Evolutionary conservation across 495 filamentous ascomycete species (phyloP).

Genomic region (Pseudoneurospora amorphoporcata): DNA sequence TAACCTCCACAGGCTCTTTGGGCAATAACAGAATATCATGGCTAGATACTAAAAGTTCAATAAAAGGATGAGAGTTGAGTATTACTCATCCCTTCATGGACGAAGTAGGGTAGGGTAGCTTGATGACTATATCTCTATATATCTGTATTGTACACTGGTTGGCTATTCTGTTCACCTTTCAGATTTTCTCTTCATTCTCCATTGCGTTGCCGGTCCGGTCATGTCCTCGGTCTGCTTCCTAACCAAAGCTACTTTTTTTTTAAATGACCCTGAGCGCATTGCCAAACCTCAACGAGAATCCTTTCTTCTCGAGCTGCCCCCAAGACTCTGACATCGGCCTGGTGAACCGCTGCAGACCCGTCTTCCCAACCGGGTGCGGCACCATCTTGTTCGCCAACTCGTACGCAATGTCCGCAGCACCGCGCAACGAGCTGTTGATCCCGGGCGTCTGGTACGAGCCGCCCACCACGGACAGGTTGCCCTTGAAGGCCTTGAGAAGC

Average conservation of each 20-base stretch:
- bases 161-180: not conserved
- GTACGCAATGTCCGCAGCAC: conserved; percentile 26
- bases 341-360: conserved; percentile 25
- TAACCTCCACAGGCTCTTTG: not conserved
- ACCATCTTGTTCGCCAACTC: conserved; percentile 10
- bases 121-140: not conserved
- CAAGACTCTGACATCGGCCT: not conserved
- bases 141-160: not conserved
- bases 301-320: not conserved
- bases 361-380: conserved; percentile 18
- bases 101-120: not conserved
- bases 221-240: not conserved
- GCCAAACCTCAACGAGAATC: not conserved
- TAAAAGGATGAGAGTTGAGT: not conserved
- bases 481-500: conserved; percentile 46
- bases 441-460: conserved; percentile 53
- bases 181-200: not conserved
- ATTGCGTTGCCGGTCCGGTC: not conserved
- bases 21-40: not conserved
- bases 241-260: not conserved
- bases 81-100: not conserved
- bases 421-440: conserved; percentile 29
- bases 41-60: not conserved
- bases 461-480: conserved; percentile 64
- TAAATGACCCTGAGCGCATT: not conserved